Base-by-base conservation (phyloP, 2,329 filamentous ascomycete genomes). In the Aspergillus ochraceoroseus region DNA sequence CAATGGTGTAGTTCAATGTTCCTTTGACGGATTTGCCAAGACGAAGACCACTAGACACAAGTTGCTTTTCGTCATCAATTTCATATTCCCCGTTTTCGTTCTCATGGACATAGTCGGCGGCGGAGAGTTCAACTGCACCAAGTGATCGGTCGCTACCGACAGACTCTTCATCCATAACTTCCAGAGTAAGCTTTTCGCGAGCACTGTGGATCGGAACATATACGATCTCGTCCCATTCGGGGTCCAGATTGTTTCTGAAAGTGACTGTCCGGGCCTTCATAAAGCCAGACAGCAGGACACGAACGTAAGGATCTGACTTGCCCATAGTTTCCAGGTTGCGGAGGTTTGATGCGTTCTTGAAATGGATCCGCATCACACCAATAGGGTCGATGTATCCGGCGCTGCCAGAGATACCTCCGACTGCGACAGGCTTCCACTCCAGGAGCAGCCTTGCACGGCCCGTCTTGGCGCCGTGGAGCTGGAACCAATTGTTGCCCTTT, bases 401-500 rank as follows among this genome's bases (percentile, higher is more conserved):
- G 38, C 85, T 82, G 31, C 80, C 80, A 6, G 81, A 67, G 28
- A 85, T 75, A 17, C 90, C 90, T 43, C 84, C 83, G 38, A 98
- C 74, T 5, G 85, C 85, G 15, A 98, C 89, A 2, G 92, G 90
- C 62, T 92, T 94, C 94, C 94, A 98, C 56, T 95, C 84, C 3
- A 94, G 76, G 60, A 78, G 85, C 76, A 98, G 80, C 70, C 96
- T 95, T 44, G 81, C 87, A 51, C 88, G 85, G 19, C 92, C 92
- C 14, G 80, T 83, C 59, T 87, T 85, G 37, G 78, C 82, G 6
- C 86, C 87, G 30, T 84, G 75, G 18, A 98, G 75, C 47, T 89
- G 87, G 71, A 89, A 98, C 92, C 92, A 98, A 54, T 96, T 88
- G 56, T 95, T 86, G 28, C 92, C 90, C 66, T 94, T 92, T 32